Conservation (phyloP, 2,329 filamentous ascomycete genomes). For the Biscogniauxia sp. region DNA sequence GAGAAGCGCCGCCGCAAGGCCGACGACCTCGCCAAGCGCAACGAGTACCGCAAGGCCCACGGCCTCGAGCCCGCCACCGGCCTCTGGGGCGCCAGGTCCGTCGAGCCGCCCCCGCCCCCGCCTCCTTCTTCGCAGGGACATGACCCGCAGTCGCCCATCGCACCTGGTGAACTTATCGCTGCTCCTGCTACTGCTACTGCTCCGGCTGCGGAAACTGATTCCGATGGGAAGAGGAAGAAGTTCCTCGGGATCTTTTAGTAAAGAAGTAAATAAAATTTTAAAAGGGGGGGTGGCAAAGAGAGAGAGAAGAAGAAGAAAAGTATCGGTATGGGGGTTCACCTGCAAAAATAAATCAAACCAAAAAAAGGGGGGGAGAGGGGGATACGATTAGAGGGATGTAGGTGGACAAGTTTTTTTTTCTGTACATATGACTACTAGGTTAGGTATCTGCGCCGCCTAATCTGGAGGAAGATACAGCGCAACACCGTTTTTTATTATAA, state of each 20-base stretch:
- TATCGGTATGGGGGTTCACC: too few relatives aligned
- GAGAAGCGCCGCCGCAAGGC: constrained; percentile 71
- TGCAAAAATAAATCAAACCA: too few relatives aligned
- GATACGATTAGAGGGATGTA: too few relatives aligned
- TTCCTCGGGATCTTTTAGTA: constrained; percentile 78
- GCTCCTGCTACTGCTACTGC: constrained; percentile 24
- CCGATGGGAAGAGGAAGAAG: constrained; percentile 62
- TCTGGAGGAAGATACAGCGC: too few relatives aligned
- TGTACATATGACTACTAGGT: too few relatives aligned
- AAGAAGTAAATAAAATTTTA: not conserved
- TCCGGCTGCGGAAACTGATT: constrained; percentile 12
- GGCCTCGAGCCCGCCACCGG: constrained; percentile 58
- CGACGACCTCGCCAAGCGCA: constrained; percentile 85
- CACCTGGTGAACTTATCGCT: constrained; percentile 14
- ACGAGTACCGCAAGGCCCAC: constrained; percentile 81
- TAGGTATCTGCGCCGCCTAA: too few relatives aligned
- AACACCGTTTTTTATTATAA: too few relatives aligned
- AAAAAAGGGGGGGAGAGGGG: too few relatives aligned
- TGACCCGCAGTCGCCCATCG: constrained; percentile 13
- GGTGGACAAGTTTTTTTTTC: too few relatives aligned
- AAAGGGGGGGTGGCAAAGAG: constrained; percentile 1
- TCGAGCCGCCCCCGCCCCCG: constrained; percentile 10
- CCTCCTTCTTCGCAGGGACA: too few relatives aligned
- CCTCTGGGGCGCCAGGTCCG: constrained; percentile 25
- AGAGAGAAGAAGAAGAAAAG: not conserved